Percentiles rank a stretch among this genome's conserved stretches.
Evolutionary conservation across 345 rosid genomes (phyloP).

Genomic region (Eucalyptus polybractea): DNA sequence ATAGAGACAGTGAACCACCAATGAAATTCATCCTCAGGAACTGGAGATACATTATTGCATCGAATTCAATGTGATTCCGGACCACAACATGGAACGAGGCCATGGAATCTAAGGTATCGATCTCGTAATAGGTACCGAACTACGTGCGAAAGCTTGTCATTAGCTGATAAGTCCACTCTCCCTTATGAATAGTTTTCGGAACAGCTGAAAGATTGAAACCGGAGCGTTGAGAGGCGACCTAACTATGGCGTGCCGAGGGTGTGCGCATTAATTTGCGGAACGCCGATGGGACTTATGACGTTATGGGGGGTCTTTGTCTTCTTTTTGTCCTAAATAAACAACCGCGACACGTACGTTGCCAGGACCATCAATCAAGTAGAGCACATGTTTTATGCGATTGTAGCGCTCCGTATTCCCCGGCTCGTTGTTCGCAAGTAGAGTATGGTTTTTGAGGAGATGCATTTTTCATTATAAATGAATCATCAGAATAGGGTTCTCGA

Average conservation of each 20-base stretch:
- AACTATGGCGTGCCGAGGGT: not conserved
- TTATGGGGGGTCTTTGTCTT: not conserved
- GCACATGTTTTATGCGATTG: not conserved
- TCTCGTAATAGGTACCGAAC: not conserved
- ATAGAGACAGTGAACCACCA: not conserved
- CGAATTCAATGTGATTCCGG: not conserved
- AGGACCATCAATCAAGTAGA: not conserved
- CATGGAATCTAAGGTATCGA: not conserved
- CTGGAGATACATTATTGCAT: not conserved
- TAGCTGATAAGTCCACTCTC: not conserved
- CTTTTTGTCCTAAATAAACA: not conserved
- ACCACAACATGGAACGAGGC: not conserved
- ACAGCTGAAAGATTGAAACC: not conserved
- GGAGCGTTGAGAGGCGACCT: not conserved
- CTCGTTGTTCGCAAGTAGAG: not conserved
- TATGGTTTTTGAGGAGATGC: not conserved
- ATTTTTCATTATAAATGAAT: not conserved
- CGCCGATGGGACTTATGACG: not conserved
- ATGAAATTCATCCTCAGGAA: not conserved
- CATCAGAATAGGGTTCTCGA: not conserved
- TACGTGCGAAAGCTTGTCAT: not conserved
- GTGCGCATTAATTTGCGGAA: not conserved
- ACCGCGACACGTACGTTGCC: not conserved
- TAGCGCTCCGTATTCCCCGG: not conserved
- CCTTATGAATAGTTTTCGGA: not conserved